These are phyloP conservation scores for Clarkia xantiana DNA, from an alignment of 345 rosid species.

Conservation along the genomic window DNA sequence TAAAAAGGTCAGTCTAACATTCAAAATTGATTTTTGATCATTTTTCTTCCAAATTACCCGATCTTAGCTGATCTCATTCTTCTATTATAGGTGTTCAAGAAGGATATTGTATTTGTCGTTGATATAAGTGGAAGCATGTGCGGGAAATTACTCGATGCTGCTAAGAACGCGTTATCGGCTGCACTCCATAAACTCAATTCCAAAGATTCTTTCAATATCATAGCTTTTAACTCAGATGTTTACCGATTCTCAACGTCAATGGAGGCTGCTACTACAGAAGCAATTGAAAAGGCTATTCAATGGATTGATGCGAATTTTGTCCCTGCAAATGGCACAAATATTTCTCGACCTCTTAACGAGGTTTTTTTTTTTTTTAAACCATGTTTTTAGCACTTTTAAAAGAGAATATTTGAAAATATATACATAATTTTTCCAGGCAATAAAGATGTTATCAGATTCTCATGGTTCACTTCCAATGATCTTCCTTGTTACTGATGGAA, in stretches of 20 bases:
- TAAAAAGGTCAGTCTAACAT: conserved; percentile 35
- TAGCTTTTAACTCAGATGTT: conserved; percentile 67
- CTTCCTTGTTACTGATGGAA: conserved; percentile 80
- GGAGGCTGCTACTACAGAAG: conserved; percentile 50
- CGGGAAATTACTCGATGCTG: conserved; percentile 48
- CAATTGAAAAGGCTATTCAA: conserved; percentile 34
- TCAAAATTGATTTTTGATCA: neutral
- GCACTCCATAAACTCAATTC: conserved; percentile 38
- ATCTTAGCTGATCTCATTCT: neutral
- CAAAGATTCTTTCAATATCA: conserved; percentile 71
- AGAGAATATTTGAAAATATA: neutral
- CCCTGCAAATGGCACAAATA: conserved; percentile 60
- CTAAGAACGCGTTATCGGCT: conserved; percentile 43
- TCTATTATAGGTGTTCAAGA: conserved; percentile 40
- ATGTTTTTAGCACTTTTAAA: neutral
- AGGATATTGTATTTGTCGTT: conserved; percentile 57
- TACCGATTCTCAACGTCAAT: conserved; percentile 42
- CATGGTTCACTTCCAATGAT: conserved; percentile 48
- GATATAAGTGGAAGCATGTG: conserved; percentile 85
- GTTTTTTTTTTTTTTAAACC: conserved; percentile 13
- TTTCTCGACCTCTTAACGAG: conserved; percentile 52
- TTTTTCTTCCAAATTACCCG: neutral
- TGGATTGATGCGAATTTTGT: conserved; percentile 47
- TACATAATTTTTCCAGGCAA: conserved; percentile 29
- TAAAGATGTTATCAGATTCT: conserved; percentile 49